Percentiles rank a stretch among this genome's conserved stretches.
These are phyloP conservation scores for Morella rubra DNA, from an alignment of 306 rosid genomes.

Conservation along the genomic window DNA sequence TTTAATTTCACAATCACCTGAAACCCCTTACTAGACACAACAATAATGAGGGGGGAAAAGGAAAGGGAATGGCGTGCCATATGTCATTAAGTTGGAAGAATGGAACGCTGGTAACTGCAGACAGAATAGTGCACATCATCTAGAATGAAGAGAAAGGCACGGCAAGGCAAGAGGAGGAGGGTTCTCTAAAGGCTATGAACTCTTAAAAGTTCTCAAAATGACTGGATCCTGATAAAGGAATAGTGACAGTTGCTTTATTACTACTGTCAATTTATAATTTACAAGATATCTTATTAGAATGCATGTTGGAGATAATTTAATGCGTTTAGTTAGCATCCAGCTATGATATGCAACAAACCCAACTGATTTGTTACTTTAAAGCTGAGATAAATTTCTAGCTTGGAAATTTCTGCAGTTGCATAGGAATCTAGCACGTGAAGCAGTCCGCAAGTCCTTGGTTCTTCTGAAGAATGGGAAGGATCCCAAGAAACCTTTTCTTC, in stretches of 20 bases:
- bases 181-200: neutral
- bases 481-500: constrained; percentile 67
- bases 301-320: neutral
- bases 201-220: neutral
- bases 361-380: neutral
- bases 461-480: constrained; percentile 81
- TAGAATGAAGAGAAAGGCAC: neutral
- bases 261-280: neutral
- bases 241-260: neutral
- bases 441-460: constrained; percentile 84
- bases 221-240: neutral
- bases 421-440: constrained; percentile 83
- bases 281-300: neutral
- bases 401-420: constrained; percentile 49
- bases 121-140: neutral
- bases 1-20: neutral
- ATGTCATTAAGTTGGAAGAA: neutral
- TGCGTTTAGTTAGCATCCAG: neutral
- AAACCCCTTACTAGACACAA: neutral
- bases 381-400: constrained; percentile 8
- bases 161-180: neutral
- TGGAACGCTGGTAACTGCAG: neutral
- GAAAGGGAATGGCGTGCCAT: neutral
- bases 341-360: neutral
- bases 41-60: neutral